These are phyloP conservation scores for Neodidymelliopsis sp. DNA, from an alignment of 2,329 filamentous ascomycete species.

Conservation along the genomic window DNA sequence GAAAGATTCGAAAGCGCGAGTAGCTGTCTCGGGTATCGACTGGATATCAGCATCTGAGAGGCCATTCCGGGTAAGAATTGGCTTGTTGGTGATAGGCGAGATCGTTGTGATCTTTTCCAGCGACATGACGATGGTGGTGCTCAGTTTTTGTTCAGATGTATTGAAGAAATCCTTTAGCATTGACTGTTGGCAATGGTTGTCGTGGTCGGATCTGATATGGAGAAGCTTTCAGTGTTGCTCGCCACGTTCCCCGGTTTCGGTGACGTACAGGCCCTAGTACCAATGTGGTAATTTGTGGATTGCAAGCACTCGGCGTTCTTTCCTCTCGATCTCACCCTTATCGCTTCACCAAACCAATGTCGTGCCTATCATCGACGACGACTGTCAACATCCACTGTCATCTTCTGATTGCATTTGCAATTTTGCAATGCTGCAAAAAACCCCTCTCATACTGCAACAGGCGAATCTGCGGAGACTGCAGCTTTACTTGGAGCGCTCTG, in stretches of 20 bases:
- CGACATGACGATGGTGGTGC: slow-evolving; percentile 53
- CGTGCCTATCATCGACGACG: not conserved
- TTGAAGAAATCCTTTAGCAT: slow-evolving; percentile 21
- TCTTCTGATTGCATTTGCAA: not conserved
- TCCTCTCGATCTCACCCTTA: slow-evolving; percentile 6
- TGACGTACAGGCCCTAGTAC: slow-evolving; percentile 10
- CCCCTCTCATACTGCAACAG: too few relatives aligned
- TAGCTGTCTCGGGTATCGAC: slow-evolving; percentile 73
- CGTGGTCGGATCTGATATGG: slow-evolving; percentile 1
- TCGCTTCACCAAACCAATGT: not conserved
- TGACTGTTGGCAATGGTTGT: slow-evolving; percentile 2
- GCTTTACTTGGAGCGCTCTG: too few relatives aligned
- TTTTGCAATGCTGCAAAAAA: too few relatives aligned
- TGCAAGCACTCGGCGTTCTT: slow-evolving; percentile 2
- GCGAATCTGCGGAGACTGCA: too few relatives aligned
- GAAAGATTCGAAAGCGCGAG: slow-evolving; percentile 78
- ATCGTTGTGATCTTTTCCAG: slow-evolving; percentile 75
- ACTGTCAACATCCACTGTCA: not conserved
- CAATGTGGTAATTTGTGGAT: not conserved
- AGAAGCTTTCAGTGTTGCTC: slow-evolving; percentile 15
- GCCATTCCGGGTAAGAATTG: slow-evolving; percentile 80
- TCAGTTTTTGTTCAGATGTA: slow-evolving; percentile 20
- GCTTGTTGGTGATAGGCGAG: slow-evolving; percentile 87
- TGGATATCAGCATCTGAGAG: slow-evolving; percentile 74
- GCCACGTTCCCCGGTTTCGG: slow-evolving; percentile 13